These are phyloP conservation scores for Violaceomyces palustris DNA, from an alignment of 1,284 basidiomycete genomes.

Conservation along the genomic window DNA sequence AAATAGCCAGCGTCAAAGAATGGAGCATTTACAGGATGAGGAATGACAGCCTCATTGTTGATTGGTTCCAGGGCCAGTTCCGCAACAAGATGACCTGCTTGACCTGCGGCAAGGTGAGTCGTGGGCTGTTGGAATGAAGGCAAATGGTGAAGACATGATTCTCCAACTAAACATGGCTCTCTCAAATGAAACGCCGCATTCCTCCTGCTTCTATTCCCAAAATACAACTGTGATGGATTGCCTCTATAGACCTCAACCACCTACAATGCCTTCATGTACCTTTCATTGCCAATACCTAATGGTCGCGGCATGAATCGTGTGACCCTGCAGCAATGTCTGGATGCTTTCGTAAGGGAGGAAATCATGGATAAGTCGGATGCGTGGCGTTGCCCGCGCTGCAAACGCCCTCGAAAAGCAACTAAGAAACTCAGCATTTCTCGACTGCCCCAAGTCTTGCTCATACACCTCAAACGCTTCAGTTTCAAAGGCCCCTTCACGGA, in stretches of 20 bases:
- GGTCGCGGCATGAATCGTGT: conserved; percentile 64
- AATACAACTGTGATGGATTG: too few species aligned
- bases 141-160: too few species aligned
- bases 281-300: conserved; percentile 51
- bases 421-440: conserved; percentile 83
- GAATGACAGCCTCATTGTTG: conserved; percentile 42
- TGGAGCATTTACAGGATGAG: conserved; percentile 46
- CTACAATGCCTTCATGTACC: conserved; percentile 65
- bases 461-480: conserved; percentile 93
- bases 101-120: conserved; percentile 40
- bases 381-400: conserved; percentile 86
- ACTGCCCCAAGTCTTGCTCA: conserved; percentile 83
- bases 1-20: conserved; percentile 53
- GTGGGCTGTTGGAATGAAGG: neutral
- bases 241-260: conserved; percentile 88
- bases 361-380: conserved; percentile 88
- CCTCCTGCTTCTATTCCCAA: too few species aligned
- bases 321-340: conserved; percentile 73
- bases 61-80: conserved; percentile 48
- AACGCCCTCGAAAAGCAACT: conserved; percentile 71
- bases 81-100: conserved; percentile 50
- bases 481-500: conserved; percentile 88
- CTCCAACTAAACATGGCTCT: too few species aligned
- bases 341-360: conserved; percentile 85
- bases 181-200: too few species aligned